Evolutionary conservation across 352 stramenopile species (phyloP).

Genomic region (Globisporangium megalacanthum): DNA sequence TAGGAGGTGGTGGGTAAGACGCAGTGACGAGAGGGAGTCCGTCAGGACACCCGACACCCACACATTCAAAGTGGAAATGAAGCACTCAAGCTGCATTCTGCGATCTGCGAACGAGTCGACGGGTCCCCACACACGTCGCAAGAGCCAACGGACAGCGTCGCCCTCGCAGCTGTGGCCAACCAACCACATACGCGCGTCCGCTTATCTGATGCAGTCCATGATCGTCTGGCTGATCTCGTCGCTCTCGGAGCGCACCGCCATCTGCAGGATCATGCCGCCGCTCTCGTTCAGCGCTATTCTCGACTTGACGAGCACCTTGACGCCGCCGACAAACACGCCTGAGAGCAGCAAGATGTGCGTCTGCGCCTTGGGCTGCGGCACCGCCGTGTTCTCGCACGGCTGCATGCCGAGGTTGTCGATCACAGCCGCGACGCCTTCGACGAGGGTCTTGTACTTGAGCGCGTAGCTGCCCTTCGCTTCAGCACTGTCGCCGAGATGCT

Average conservation of each 20-base stretch:
- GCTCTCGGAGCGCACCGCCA: constrained; percentile 94
- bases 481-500: constrained; percentile 90
- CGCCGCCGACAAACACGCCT: constrained; percentile 94
- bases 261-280: constrained; percentile 92
- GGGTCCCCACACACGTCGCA: background rate
- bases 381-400: constrained; percentile 93
- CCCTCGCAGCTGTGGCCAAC: background rate
- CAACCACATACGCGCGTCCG: background rate
- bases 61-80: background rate
- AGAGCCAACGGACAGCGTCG: background rate
- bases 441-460: constrained; percentile 96
- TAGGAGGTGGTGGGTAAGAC: background rate
- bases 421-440: constrained; percentile 93
- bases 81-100: too few relatives aligned
- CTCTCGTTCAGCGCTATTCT: constrained; percentile 92
- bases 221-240: constrained; percentile 94
- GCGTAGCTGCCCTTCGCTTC: constrained; percentile 97
- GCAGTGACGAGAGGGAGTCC: background rate
- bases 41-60: background rate
- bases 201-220: constrained; percentile 95
- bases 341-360: constrained; percentile 96
- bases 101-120: background rate
- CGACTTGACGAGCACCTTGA: constrained; percentile 94
- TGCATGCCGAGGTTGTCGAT: constrained; percentile 98
- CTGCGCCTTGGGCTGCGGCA: constrained; percentile 85